Evolutionary conservation across 768 basidiomycete species (phyloP), one percentile per base, ranked within the genome.

Genomic region (Suillus lakei): DNA sequence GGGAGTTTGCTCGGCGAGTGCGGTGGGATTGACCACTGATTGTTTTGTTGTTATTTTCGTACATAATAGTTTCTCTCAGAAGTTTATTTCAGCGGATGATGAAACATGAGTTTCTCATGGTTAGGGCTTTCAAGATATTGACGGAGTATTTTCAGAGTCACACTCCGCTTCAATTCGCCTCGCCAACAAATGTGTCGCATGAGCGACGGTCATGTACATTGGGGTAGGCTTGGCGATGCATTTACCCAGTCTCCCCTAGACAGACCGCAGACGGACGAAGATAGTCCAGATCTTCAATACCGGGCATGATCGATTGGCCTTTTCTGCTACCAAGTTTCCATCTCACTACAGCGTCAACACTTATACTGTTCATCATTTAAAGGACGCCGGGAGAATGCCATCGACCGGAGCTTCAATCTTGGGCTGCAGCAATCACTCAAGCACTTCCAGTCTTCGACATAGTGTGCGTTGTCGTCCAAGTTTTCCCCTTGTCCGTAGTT

Each of bases 1-100:
- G 85, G 64, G 86, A 91, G 69, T 96, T 95, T 71, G 84, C 89
- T 13, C 77, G 78, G 65, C 86, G 81, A 75, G 90, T 97, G 72
- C 78, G 85, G 43, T 97, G 96, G 96, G 93, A 95, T 77, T 86
- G 70, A 80, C 32, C 36, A 38, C 56, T 5, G 38, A 39, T 39
- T 41, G 12, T 41, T 21, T 43, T 28, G 26, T 59, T 41, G 18
- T 28, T 59, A 41, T 41, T 38, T 38, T 39, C 5, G 26, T 28
- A 59, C 38, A 39, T 59, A 41, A 41, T 41, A 6, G 21, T n/a
- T 21, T 18, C 18, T 30, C 2, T 50, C 7, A 16, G 15, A 28
- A 48, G 51, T 21, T 28, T 28, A 21, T 53, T 30, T 21, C 28
- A 28, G 18, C 15, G 26, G 8, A 51, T 50, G 3, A 50, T 50